phyloP scores from a whole-genome alignment of 768 basidiomycete species.

The Suillus spraguei region DNA sequence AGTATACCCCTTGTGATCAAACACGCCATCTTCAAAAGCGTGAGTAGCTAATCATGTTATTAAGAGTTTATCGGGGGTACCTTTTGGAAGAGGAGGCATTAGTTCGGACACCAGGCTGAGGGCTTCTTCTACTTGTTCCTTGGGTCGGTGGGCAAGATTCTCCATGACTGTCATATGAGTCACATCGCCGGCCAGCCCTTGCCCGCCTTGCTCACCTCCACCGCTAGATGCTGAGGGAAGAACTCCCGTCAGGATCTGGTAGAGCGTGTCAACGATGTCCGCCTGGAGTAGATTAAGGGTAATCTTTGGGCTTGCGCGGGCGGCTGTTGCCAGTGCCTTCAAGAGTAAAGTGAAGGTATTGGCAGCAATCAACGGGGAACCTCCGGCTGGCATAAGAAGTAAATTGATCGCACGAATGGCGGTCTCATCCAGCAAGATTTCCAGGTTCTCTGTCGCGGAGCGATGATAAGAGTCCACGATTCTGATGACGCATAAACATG shows the following conservation, averaged over 20 bases:
- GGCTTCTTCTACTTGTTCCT: slow-evolving; percentile 96
- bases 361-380: slow-evolving; percentile 81
- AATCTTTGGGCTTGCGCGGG: slow-evolving; percentile 86
- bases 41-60: neutral
- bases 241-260: slow-evolving; percentile 95
- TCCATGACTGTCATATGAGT: slow-evolving; percentile 99
- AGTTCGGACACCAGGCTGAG: slow-evolving; percentile 88
- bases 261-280: slow-evolving; percentile 88
- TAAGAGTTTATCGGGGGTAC: slow-evolving; percentile 37
- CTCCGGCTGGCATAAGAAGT: slow-evolving; percentile 83
- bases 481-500: slow-evolving; percentile 92
- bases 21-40: slow-evolving; percentile 76
- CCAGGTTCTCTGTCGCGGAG: slow-evolving; percentile 81
- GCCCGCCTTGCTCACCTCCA: slow-evolving; percentile 57
- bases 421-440: slow-evolving; percentile 78
- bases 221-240: slow-evolving; percentile 65
- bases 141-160: slow-evolving; percentile 93
- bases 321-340: slow-evolving; percentile 85
- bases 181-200: slow-evolving; percentile 84
- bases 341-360: slow-evolving; percentile 89
- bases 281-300: slow-evolving; percentile 87
- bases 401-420: slow-evolving; percentile 84
- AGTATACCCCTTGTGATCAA: slow-evolving; percentile 88
- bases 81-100: slow-evolving; percentile 91
- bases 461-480: slow-evolving; percentile 92